phyloP scores from a whole-genome alignment of 306 rosid species.

The Parietaria judaica region DNA sequence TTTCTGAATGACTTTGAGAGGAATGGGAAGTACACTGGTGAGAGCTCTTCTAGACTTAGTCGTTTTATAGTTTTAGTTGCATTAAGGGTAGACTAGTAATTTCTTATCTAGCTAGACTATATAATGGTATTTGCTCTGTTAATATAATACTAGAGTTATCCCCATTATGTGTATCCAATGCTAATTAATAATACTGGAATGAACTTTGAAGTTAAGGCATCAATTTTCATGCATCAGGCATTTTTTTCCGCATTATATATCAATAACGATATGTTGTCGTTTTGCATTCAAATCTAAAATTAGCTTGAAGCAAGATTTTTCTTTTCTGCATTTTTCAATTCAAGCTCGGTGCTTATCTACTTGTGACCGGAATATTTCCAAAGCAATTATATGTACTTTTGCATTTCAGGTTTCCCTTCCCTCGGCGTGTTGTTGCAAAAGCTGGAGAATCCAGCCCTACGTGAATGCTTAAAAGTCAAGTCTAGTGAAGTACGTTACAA shows the following conservation, averaged over 20 bases:
- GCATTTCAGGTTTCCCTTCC: constrained; percentile 75
- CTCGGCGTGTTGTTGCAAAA: constrained; percentile 92
- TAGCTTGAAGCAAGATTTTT: too few relatives aligned
- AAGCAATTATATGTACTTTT: constrained; percentile 9
- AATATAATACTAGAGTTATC: too few relatives aligned
- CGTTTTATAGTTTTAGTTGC: not conserved
- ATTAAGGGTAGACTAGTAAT: not conserved
- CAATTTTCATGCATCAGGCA: too few relatives aligned
- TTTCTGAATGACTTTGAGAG: constrained; percentile 83
- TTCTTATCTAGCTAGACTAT: not conserved
- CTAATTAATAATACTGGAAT: too few relatives aligned
- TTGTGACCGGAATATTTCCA: constrained; percentile 16
- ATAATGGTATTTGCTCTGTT: too few relatives aligned
- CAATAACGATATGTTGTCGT: too few relatives aligned
- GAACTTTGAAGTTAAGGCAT: too few relatives aligned
- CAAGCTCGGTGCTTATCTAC: too few relatives aligned
- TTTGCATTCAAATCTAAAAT: too few relatives aligned
- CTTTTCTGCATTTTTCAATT: too few relatives aligned
- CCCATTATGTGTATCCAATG: too few relatives aligned
- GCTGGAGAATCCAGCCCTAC: constrained; percentile 91
- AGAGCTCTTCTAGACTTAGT: constrained; percentile 27
- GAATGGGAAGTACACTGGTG: constrained; percentile 88
- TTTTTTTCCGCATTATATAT: too few relatives aligned
- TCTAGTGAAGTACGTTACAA: constrained; percentile 65
- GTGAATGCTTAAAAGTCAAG: constrained; percentile 68